These are phyloP conservation scores for Fusarium sacchari DNA, from an alignment of 2,329 filamentous ascomycete species.

Conservation along the genomic window DNA sequence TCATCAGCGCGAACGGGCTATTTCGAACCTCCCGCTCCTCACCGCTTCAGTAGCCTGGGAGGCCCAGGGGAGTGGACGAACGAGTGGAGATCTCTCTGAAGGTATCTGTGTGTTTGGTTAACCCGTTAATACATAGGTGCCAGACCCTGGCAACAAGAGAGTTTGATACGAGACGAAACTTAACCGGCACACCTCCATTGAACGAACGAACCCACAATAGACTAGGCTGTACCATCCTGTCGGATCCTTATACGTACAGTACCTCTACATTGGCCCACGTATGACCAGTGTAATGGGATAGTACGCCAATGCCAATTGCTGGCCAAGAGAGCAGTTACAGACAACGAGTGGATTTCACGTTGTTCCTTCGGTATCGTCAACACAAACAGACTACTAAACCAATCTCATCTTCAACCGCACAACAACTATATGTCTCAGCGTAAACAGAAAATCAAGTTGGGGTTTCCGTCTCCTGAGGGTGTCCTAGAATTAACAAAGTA, in stretches of 20 bases:
- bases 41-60: conserved; percentile 4
- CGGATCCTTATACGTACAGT: conserved; percentile 29
- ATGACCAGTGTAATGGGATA: neutral
- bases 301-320: neutral
- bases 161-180: conserved; percentile 30
- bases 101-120: conserved; percentile 7
- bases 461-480: neutral
- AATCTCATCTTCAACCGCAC: neutral
- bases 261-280: conserved; percentile 11
- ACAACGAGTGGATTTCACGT: neutral
- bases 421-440: neutral
- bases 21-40: neutral
- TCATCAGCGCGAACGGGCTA: neutral
- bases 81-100: conserved; percentile 4
- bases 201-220: conserved; percentile 19
- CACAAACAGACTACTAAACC: neutral
- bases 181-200: conserved; percentile 16
- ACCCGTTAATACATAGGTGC: neutral
- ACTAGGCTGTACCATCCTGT: conserved; percentile 42
- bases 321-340: neutral
- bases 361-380: neutral
- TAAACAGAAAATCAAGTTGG: neutral
- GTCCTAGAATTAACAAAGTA: neutral
- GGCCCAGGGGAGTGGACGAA: conserved; percentile 12
- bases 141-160: conserved; percentile 3